Evolutionary conservation across 2,329 filamentous ascomycete species (phyloP), one percentile per base, ranked within the genome.

Genomic region (Capronia americana): DNA sequence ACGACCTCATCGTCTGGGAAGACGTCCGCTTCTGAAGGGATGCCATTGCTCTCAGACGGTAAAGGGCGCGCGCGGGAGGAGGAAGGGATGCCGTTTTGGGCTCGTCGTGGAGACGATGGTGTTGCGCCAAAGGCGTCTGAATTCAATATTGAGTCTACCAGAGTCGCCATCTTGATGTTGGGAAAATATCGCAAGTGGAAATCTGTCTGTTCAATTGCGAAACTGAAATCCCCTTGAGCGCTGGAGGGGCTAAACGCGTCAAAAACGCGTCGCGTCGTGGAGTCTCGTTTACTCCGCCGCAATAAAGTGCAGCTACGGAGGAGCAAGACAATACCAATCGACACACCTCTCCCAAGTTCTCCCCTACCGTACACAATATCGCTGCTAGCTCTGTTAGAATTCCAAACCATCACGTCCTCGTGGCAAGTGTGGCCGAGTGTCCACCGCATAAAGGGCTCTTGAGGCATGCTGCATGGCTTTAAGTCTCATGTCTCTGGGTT

Each of bases 1-100:
- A 87, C 84, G 3, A 88, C 78, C 70, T 88, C 85, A 72, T 90
- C 87, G 71, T 89, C 87, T 32, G 85, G 81, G 63, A 87, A 86
- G 14, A 81, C 84, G 70, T 87, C 84, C 60, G 82, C 79, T 73
- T 90, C 87, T 74, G 87, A 83, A 76, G 81, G 80, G 2, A 80
- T 77, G 38, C 79, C 81, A 79, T 82, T 82, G 75, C 80, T 82
- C 69, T 83, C 81, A 4, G 82, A 83, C 4, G 77, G 75, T 3
- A 72, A 64, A 1, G 82, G 83, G 63, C 84, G 80, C 26, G 85
- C 85, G 64, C 86, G 80, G 44, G 85, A 86, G 61, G 87, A 88
- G 57, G 80, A 79, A 17, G 80, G 82, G 46, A 70, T 70, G 61
- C 74, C 74, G 61, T 74, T 75, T 77, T 78, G 75, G 41, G 75